These are phyloP conservation scores for Komagataella mondaviorum DNA, from an alignment of 805 yeast species.

Conservation along the genomic window DNA sequence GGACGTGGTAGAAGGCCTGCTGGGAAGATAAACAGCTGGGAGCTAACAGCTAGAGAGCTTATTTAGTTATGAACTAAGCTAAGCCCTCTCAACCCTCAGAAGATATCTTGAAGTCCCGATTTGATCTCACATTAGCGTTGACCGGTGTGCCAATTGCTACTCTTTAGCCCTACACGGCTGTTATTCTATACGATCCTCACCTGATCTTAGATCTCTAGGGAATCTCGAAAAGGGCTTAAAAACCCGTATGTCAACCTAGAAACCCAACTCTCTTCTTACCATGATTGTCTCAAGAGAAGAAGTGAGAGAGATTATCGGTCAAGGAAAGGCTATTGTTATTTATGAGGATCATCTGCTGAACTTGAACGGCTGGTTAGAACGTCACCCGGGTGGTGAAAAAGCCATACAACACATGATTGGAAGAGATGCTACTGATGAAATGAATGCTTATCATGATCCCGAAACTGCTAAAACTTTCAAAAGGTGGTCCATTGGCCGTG, in stretches of 20 bases:
- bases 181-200: neutral
- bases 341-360: conserved; percentile 47
- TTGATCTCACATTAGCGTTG: too few relatives aligned
- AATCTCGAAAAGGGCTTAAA: neutral
- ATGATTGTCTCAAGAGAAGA: conserved; percentile 23
- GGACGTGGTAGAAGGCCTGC: neutral
- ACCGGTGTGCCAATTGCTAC: neutral
- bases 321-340: conserved; percentile 61
- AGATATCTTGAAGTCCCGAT: too few relatives aligned
- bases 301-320: conserved; percentile 45
- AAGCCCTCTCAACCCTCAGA: too few relatives aligned
- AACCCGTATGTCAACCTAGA: neutral
- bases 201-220: neutral
- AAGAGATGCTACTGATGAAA: conserved; percentile 83
- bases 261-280: neutral
- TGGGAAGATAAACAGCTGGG: neutral
- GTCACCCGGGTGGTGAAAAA: conserved; percentile 84
- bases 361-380: conserved; percentile 55
- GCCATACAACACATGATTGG: conserved; percentile 81
- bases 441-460: conserved; percentile 67
- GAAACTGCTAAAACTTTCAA: conserved; percentile 38
- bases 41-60: too few relatives aligned
- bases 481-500: conserved; percentile 52
- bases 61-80: too few relatives aligned
- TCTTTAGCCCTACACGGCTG: neutral